Evolutionary conservation across 257 asterid genomes (phyloP).

Genomic region (Schizonepeta tenuifolia): DNA sequence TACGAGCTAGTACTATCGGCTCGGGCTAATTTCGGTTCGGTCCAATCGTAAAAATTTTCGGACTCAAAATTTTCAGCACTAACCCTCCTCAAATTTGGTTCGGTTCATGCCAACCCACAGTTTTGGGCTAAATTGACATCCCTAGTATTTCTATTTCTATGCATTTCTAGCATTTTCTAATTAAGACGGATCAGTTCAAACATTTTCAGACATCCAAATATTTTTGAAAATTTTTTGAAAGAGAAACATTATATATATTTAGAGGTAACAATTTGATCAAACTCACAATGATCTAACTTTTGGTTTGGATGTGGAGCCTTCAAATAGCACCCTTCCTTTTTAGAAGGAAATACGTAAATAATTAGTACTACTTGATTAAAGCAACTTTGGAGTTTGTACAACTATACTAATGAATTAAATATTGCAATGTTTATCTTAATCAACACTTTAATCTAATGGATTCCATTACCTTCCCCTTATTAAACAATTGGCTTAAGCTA

Average conservation of each 20-base stretch:
- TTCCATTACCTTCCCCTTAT: constrained; percentile 36
- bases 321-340: constrained; percentile 3
- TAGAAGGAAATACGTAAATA: background rate
- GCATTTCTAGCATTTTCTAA: too few species aligned
- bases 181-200: background rate
- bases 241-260: too few species aligned
- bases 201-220: background rate
- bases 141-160: too few species aligned
- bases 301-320: constrained; percentile 21
- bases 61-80: too few species aligned
- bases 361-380: constrained; percentile 30
- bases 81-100: too few species aligned
- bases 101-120: too few species aligned
- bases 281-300: background rate
- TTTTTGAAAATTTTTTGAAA: too few species aligned
- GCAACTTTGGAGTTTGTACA: constrained; percentile 37
- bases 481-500: constrained; percentile 41
- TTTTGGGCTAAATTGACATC: too few species aligned
- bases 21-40: too few species aligned
- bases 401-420: constrained; percentile 28
- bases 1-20: too few species aligned
- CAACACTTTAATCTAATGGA: constrained; percentile 35
- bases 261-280: background rate
- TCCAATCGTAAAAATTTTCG: too few species aligned
- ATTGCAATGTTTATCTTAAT: constrained; percentile 45